phyloP scores from a whole-genome alignment of 306 rosid species.

The Lupinus albus region DNA sequence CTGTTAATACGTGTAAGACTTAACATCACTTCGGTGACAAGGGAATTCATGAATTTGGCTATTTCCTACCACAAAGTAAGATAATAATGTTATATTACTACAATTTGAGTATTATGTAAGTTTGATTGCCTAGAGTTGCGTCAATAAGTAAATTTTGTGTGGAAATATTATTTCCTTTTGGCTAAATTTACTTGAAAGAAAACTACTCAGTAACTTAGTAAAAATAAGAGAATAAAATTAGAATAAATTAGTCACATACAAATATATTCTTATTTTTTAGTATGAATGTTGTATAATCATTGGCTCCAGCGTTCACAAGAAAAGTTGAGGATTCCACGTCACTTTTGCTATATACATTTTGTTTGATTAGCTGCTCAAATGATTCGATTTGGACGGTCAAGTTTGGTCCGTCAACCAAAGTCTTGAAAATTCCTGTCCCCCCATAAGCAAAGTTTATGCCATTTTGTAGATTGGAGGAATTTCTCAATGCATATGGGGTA shows the following conservation, averaged over 20 bases:
- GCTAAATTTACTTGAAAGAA: not conserved
- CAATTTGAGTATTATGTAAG: too few species aligned
- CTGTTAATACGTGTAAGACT: slow-evolving; percentile 48
- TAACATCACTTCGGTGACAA: slow-evolving; percentile 44
- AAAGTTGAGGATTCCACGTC: slow-evolving; percentile 50
- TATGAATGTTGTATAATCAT: slow-evolving; percentile 35
- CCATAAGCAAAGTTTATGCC: slow-evolving; percentile 51
- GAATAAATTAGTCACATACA: not conserved
- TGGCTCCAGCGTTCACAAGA: slow-evolving; percentile 40
- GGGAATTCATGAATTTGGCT: slow-evolving; percentile 24
- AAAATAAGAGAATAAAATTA: not conserved
- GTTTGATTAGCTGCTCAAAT: slow-evolving; percentile 46
- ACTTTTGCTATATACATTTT: slow-evolving; percentile 42
- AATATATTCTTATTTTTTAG: not conserved
- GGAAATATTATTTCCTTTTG: not conserved
- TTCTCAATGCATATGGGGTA: slow-evolving; percentile 15
- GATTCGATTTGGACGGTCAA: slow-evolving; percentile 39
- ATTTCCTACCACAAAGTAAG: slow-evolving; percentile 40
- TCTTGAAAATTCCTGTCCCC: slow-evolving; percentile 40
- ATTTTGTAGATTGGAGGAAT: not conserved
- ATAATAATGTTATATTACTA: not conserved
- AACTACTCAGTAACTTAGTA: not conserved
- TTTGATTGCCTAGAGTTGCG: not conserved
- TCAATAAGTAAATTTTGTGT: too few species aligned
- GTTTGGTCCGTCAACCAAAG: slow-evolving; percentile 46